Evolutionary conservation across 345 rosid genomes (phyloP), one percentile per base, ranked within the genome.

Genomic region (Sapria himalayana): DNA sequence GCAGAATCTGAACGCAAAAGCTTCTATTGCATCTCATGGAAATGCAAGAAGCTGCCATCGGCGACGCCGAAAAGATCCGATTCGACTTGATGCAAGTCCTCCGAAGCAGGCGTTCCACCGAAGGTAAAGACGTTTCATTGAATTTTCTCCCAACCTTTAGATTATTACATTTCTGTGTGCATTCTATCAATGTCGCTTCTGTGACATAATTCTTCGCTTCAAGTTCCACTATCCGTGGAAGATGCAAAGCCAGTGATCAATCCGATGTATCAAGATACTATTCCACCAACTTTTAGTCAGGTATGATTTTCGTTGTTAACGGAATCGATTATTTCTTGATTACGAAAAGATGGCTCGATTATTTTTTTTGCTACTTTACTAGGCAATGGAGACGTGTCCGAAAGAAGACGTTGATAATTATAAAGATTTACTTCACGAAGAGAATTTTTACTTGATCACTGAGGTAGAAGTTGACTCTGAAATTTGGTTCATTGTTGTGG

Each of bases 321-420:
- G 5, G 1, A 2, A 5, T 5, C 5, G 4, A 10, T 5, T 8
- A 6, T 15, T 27, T 17, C 14, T 44, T 29, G 35, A 29, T n/a
- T 17, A 25, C 23, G 15, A 25, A n/a, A n/a, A n/a, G n/a, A n/a
- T n/a, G n/a, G n/a, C n/a, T 16, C 2, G 13, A 20, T 4, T 1
- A 18, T 9, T 9, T 13, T 31, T 29, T 11, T 43, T 22, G 16
- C 9, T 29, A 23, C 22, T 43, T 36, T 35, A 37, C 43, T 41
- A 89, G 98, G 84, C 43, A 40, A 66, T 79, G 75, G 73, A 57
- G 24, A 66, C 93, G 22, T 74, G 93, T 60, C 95, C 93, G 2
- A 76, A 59, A 46, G 73, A 32, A 34, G 31, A 64, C 25, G 57
- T 62, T 11, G 34, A 32, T 25, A 63, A 78, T 51, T 53, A 72